Percentiles rank a stretch among this genome's conserved stretches.
phyloP scores from a whole-genome alignment of 179 eudicot species.

The Spinacia oleracea region DNA sequence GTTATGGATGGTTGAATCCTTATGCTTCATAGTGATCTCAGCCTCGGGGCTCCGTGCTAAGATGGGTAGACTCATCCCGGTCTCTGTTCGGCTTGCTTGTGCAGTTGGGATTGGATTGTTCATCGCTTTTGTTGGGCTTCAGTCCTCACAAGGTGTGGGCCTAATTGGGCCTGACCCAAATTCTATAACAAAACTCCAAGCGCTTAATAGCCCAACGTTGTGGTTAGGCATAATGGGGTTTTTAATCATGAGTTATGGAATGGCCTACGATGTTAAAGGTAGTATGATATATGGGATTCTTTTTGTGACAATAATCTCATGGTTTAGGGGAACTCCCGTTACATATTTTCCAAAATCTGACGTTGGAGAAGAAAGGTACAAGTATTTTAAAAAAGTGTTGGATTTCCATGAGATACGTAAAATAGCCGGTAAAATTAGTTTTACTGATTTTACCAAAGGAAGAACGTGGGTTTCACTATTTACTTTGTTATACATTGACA shows the following conservation, averaged over 20 bases:
- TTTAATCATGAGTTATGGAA: conserved; percentile 50
- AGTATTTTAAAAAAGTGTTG: conserved; percentile 30
- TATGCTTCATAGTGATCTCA: conserved; percentile 48
- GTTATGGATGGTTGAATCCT: conserved; percentile 47
- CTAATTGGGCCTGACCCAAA: conserved; percentile 57
- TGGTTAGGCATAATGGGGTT: conserved; percentile 62
- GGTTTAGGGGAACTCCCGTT: conserved; percentile 31
- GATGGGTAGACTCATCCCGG: conserved; percentile 55
- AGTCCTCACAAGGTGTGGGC: conserved; percentile 62
- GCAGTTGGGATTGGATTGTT: conserved; percentile 69
- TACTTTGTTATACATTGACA: conserved; percentile 29
- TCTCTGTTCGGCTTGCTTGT: conserved; percentile 51
- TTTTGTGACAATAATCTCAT: conserved; percentile 31
- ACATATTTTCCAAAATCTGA: conserved; percentile 28
- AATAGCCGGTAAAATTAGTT: conserved; percentile 26
- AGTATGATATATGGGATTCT: conserved; percentile 42
- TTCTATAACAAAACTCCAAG: conserved; percentile 43
- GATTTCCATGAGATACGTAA: conserved; percentile 30
- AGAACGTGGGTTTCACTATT: conserved; percentile 27
- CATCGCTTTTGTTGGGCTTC: conserved; percentile 68
- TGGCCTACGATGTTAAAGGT: conserved; percentile 58
- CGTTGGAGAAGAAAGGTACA: conserved; percentile 26
- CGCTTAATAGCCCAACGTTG: conserved; percentile 59
- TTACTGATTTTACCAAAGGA: conserved; percentile 19
- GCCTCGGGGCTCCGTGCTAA: conserved; percentile 58